Evolutionary conservation across 2,329 filamentous ascomycete genomes (phyloP).

Genomic region (Alternaria gaisen): DNA sequence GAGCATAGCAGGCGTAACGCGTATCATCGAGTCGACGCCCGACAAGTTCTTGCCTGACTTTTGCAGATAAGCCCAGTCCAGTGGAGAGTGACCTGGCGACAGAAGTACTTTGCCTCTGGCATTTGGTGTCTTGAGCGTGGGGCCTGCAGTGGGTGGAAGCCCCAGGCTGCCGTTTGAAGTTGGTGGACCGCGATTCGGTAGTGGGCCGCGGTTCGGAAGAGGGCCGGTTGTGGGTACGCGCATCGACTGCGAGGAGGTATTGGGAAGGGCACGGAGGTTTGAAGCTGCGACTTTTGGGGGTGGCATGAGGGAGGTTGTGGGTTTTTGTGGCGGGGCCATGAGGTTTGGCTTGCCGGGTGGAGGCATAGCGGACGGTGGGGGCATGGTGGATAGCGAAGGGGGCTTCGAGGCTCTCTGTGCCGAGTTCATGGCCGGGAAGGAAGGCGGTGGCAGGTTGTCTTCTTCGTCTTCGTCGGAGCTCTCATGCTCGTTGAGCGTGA

Average conservation of each 20-base stretch:
- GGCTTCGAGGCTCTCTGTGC: slow-evolving; percentile 53
- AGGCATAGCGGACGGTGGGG: slow-evolving; percentile 21
- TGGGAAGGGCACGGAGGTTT: slow-evolving; percentile 46
- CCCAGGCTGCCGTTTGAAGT: slow-evolving; percentile 53
- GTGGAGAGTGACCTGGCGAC: slow-evolving; percentile 88
- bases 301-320: slow-evolving; percentile 44
- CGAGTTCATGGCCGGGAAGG: slow-evolving; percentile 57
- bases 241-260: slow-evolving; percentile 38
- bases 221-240: slow-evolving; percentile 58
- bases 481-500: slow-evolving; percentile 49
- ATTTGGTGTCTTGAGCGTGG: slow-evolving; percentile 52
- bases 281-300: slow-evolving; percentile 50
- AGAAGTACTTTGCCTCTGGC: slow-evolving; percentile 74
- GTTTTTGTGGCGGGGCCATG: slow-evolving; percentile 50
- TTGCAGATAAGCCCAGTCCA: slow-evolving; percentile 93
- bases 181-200: slow-evolving; percentile 53
- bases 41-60: slow-evolving; percentile 67
- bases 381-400: slow-evolving; percentile 21
- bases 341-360: slow-evolving; percentile 30
- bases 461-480: slow-evolving; percentile 42
- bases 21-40: slow-evolving; percentile 64
- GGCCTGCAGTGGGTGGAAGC: slow-evolving; percentile 38
- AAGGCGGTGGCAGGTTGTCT: slow-evolving; percentile 51
- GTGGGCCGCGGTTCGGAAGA: slow-evolving; percentile 56
- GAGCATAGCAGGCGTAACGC: slow-evolving; percentile 84